Percentiles rank a stretch among this genome's conserved stretches.
Evolutionary conservation across 768 basidiomycete species (phyloP).

Genomic region (Kwoniella pini): DNA sequence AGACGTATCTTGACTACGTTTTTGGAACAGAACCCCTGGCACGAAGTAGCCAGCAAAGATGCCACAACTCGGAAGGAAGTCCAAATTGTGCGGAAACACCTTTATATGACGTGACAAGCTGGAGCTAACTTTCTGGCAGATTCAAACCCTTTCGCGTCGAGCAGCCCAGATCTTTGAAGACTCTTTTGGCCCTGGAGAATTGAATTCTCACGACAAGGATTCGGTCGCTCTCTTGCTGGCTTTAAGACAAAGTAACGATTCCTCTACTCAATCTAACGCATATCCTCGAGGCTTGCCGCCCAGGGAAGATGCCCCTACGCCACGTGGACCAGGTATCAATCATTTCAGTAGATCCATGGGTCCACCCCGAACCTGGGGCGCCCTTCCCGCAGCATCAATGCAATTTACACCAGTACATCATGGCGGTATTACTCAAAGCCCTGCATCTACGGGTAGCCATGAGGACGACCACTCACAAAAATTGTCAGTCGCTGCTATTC

Average conservation of each 20-base stretch:
- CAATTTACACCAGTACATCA: conserved; percentile 19
- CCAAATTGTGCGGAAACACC: conserved; percentile 40
- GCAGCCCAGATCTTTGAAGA: conserved; percentile 48
- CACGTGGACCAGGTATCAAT: conserved; percentile 4
- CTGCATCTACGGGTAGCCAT: conserved; percentile 31
- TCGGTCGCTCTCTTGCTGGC: conserved; percentile 47
- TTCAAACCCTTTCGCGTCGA: conserved; percentile 49
- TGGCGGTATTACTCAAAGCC: conserved; percentile 27
- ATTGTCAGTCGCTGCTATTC: conserved; percentile 29
- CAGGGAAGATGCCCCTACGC: conserved; percentile 27
- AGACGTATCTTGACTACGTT: conserved; percentile 49
- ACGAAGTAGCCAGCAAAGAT: conserved; percentile 40
- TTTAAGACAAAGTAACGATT: conserved; percentile 41
- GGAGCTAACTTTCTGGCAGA: conserved; percentile 26
- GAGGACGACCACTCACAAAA: conserved; percentile 54
- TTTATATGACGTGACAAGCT: not conserved
- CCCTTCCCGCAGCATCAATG: conserved; percentile 5
- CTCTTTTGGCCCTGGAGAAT: conserved; percentile 37
- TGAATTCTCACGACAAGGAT: conserved; percentile 39
- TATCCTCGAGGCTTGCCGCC: conserved; percentile 23
- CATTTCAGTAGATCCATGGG: conserved; percentile 3
- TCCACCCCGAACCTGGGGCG: conserved; percentile 18
- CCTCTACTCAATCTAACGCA: conserved; percentile 20
- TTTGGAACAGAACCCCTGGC: conserved; percentile 50
- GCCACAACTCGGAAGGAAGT: conserved; percentile 52